Conservation (phyloP, 108 stramenopile genomes). For the Skeletonema grethae region DNA sequence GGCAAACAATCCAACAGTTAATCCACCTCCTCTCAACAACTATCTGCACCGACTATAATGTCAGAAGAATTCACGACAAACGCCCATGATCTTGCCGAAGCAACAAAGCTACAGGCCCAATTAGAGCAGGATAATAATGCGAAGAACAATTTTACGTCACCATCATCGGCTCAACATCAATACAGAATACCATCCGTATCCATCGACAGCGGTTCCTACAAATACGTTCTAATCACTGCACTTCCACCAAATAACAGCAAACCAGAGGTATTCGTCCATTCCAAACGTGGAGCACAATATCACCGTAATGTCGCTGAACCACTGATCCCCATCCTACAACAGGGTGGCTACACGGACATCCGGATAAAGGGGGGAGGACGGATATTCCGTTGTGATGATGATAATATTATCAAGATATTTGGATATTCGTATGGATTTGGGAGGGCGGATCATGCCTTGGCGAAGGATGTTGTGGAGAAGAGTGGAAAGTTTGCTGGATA, state of each 20-base stretch:
- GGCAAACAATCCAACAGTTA: neutral
- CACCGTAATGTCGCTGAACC: conserved; percentile 85
- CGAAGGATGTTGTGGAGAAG: conserved; percentile 57
- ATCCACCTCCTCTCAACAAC: neutral
- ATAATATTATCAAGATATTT: conserved; percentile 66
- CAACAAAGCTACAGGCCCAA: conserved; percentile 60
- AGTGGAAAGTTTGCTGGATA: conserved; percentile 61
- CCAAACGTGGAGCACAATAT: conserved; percentile 59
- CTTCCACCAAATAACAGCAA: conserved; percentile 19
- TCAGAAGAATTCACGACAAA: conserved; percentile 60
- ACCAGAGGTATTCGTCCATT: conserved; percentile 67
- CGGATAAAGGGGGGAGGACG: conserved; percentile 79
- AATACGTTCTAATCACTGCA: conserved; percentile 81
- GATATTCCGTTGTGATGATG: conserved; percentile 50
- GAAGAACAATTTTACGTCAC: no score
- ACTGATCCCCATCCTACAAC: conserved; percentile 58
- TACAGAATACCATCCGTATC: conserved; percentile 57
- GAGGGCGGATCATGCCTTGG: conserved; percentile 67
- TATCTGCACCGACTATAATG: no score
- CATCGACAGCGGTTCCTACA: conserved; percentile 75
- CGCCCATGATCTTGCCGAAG: conserved; percentile 73
- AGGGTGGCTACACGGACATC: conserved; percentile 61
- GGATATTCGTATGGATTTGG: conserved; percentile 87
- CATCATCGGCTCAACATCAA: conserved; percentile 7
- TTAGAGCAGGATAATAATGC: conserved; percentile 8